Percentiles rank a stretch among this genome's conserved stretches.
phyloP scores from a whole-genome alignment of 2,329 filamentous ascomycete genomes.

The Neocucurbitaria cava region DNA sequence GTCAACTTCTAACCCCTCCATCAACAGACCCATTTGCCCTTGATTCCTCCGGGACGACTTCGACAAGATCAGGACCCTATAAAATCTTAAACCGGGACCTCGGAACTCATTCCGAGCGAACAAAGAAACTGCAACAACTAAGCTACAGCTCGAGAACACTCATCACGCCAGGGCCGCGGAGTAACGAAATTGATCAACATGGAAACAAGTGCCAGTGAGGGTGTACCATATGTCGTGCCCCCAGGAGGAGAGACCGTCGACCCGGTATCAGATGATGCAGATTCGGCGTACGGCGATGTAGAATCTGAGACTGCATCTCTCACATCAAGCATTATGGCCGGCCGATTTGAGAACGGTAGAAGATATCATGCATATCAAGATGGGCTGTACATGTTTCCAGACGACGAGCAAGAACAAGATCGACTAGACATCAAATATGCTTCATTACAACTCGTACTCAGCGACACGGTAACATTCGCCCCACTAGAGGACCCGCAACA shows the following conservation, averaged over 20 bases:
- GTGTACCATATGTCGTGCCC: not conserved
- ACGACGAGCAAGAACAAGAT: conserved; percentile 37
- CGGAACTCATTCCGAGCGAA: not conserved
- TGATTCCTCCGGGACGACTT: too few relatives aligned
- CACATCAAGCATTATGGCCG: conserved; percentile 33
- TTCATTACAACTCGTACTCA: conserved; percentile 30
- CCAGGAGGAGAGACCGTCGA: conserved; percentile 1
- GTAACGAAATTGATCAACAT: not conserved
- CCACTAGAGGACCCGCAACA: conserved; percentile 35
- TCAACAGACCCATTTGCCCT: too few relatives aligned
- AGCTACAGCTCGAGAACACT: not conserved
- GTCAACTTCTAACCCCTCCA: not conserved
- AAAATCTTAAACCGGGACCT: not conserved
- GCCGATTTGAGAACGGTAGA: conserved; percentile 38
- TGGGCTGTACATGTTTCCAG: conserved; percentile 30
- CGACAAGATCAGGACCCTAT: too few relatives aligned
- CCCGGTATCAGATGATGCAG: conserved; percentile 14
- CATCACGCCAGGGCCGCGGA: not conserved
- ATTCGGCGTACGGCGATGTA: conserved; percentile 31
- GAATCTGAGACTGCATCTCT: conserved; percentile 35
- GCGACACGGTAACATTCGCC: conserved; percentile 36
- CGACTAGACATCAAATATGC: conserved; percentile 32
- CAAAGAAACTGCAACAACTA: not conserved
- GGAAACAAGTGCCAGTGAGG: not conserved
- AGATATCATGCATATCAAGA: conserved; percentile 31